Evolutionary conservation across 2,329 filamentous ascomycete species (phyloP), one percentile per base, ranked within the genome.

Genomic region (Sporothrix pallida): DNA sequence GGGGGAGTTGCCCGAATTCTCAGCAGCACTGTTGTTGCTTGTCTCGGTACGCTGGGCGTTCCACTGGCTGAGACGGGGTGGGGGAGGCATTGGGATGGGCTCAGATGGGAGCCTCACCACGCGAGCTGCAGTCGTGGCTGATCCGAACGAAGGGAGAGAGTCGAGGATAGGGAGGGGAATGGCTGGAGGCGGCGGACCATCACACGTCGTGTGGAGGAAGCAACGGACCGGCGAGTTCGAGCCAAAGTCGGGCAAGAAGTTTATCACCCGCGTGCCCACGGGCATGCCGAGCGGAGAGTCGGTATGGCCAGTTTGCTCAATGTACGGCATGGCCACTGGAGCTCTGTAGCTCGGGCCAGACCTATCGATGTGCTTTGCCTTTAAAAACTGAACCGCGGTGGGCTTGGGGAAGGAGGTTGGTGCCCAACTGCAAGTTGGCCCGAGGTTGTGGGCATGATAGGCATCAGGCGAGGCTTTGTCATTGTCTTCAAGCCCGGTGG

Each of bases 221-320:
- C 56, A 62, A 26, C 56, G 56, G 9, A 62, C 56, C 15, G 56
- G 56, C 6, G 56, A 62, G 56, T 62, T 13, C 7, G 13, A 17
- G 15, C 15, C 56, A 62, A 62, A 62, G 31, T 62, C 56, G 23
- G 52, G 56, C 26, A 62, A 17, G 10, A 62, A 62, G 26, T 62
- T 62, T 12, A 62, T 62, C 4, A 62, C 31, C 7, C 56, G 56
- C 23, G 56, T 62, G 4, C 56, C 56, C 56, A 62, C 37, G 26
- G 56, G 56, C 56, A 62, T 31, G 7, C 23, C 56, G 12, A 62
- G 56, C 7, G 56, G 56, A 12, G 56, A 62, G 56, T 62, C 56
- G 5, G 56, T n/a, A 1, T 37, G 3, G 26, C 26, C n/a, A 10
- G 31, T 6, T 3, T 62, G 56, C 4, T 37, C 23, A 26, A 62